These are phyloP conservation scores for Coffea eugenioides DNA, from an alignment of 257 asterid species.

Conservation along the genomic window DNA sequence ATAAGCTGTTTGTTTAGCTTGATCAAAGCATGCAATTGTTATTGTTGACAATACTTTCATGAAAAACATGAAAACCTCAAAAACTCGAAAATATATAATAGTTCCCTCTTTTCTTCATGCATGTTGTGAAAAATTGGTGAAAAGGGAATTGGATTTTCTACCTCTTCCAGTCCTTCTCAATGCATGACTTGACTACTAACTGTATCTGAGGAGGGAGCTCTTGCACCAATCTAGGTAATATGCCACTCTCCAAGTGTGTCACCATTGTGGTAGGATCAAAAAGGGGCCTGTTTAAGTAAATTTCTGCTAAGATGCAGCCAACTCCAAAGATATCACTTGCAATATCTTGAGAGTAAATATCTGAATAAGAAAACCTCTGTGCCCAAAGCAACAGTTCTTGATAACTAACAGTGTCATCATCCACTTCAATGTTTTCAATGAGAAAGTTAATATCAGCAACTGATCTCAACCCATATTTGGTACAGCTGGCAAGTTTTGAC, in stretches of 20 bases:
- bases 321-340: constrained; percentile 82
- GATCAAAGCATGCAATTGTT: not conserved
- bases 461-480: constrained; percentile 29
- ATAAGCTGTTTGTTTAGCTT: not conserved
- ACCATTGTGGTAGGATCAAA: constrained; percentile 57
- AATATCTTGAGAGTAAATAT: constrained; percentile 41
- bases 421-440: constrained; percentile 61
- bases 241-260: constrained; percentile 62
- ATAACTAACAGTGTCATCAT: constrained; percentile 68
- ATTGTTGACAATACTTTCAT: not conserved
- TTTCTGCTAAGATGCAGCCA: constrained; percentile 95
- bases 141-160: constrained; percentile 28
- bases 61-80: not conserved
- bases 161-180: constrained; percentile 81
- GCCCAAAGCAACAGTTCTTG: constrained; percentile 84
- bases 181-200: constrained; percentile 73
- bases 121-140: not conserved
- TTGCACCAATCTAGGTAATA: constrained; percentile 59
- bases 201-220: constrained; percentile 70
- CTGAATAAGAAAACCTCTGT: constrained; percentile 39
- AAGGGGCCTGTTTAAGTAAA: constrained; percentile 75
- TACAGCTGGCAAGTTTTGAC: constrained; percentile 24
- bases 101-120: not conserved
- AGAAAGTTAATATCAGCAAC: constrained; percentile 51
- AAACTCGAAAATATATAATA: not conserved